Evolutionary conservation across 352 stramenopile species (phyloP).

Genomic region (Globisporangium radiosum): DNA sequence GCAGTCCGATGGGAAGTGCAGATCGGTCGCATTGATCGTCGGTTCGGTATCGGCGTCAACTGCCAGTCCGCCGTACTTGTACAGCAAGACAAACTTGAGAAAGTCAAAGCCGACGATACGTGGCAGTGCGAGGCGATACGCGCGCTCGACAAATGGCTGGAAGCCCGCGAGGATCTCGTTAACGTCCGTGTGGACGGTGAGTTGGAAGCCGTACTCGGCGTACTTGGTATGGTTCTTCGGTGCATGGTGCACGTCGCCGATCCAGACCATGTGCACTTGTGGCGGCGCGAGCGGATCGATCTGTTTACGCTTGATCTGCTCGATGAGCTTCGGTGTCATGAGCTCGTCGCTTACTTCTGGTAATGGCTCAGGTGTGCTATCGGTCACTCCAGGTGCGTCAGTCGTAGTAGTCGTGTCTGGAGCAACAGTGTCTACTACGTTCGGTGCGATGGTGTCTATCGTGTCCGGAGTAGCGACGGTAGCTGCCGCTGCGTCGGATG

Average conservation of each 20-base stretch:
- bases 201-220: slow-evolving; percentile 3
- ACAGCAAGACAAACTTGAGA: slow-evolving; percentile 16
- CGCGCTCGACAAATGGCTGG: slow-evolving; percentile 8
- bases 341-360: not conserved
- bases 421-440: too few relatives aligned
- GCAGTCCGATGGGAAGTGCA: slow-evolving; percentile 5
- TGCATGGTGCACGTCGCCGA: slow-evolving; percentile 6
- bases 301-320: not conserved
- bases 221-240: slow-evolving; percentile 1
- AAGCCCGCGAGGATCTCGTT: slow-evolving; percentile 12
- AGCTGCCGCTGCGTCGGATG: too few relatives aligned
- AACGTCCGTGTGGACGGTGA: slow-evolving; percentile 8
- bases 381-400: not conserved
- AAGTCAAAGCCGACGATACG: slow-evolving; percentile 12
- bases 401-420: too few relatives aligned
- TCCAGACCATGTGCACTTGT: slow-evolving; percentile 14
- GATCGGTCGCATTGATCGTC: not conserved
- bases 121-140: slow-evolving; percentile 10
- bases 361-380: not conserved
- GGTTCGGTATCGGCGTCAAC: slow-evolving; percentile 11
- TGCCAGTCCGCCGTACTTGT: slow-evolving; percentile 13
- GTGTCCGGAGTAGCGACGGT: not conserved
- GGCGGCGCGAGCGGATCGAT: slow-evolving; percentile 2
- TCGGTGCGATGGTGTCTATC: too few relatives aligned
- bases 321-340: not conserved